Evolutionary conservation across 2,329 filamentous ascomycete genomes (phyloP).

Genomic region (Penicillium concentricum): DNA sequence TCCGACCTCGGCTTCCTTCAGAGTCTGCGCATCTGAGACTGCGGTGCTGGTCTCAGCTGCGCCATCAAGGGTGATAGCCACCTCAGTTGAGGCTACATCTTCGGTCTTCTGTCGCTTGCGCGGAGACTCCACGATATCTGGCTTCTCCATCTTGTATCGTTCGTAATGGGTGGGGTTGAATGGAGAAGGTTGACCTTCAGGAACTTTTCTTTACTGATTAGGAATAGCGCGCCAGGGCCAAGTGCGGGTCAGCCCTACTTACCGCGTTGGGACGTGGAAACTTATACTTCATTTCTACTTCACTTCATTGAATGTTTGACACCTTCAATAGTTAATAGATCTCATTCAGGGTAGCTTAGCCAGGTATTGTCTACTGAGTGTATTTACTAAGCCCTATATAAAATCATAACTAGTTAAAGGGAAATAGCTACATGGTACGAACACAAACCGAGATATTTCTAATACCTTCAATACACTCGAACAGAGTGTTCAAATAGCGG

Average conservation of each 20-base stretch:
- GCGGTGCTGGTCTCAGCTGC: conserved; percentile 12
- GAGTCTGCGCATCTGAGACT: conserved; percentile 30
- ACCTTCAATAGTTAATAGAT: background rate
- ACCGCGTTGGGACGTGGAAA: conserved; percentile 18
- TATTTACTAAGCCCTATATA: background rate
- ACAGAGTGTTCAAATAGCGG: background rate
- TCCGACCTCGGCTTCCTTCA: conserved; percentile 53
- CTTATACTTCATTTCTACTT: background rate
- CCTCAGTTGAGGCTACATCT: conserved; percentile 19
- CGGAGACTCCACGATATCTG: conserved; percentile 35
- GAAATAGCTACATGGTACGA: background rate
- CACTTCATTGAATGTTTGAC: background rate
- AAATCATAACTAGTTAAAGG: background rate
- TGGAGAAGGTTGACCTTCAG: conserved; percentile 12
- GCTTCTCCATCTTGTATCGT: conserved; percentile 31
- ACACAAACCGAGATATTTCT: background rate
- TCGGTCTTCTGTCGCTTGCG: conserved; percentile 38
- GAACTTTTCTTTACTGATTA: conserved; percentile 21
- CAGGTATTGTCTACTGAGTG: background rate
- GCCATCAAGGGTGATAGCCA: conserved; percentile 14
- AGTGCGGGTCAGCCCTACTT: conserved; percentile 22
- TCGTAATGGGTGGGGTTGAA: conserved; percentile 8
- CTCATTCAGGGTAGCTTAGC: background rate
- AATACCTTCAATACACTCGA: background rate
- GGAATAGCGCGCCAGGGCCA: conserved; percentile 26